These are phyloP conservation scores for Pseudocercospora macadamiae DNA, from an alignment of 2,329 filamentous ascomycete genomes.

Conservation along the genomic window DNA sequence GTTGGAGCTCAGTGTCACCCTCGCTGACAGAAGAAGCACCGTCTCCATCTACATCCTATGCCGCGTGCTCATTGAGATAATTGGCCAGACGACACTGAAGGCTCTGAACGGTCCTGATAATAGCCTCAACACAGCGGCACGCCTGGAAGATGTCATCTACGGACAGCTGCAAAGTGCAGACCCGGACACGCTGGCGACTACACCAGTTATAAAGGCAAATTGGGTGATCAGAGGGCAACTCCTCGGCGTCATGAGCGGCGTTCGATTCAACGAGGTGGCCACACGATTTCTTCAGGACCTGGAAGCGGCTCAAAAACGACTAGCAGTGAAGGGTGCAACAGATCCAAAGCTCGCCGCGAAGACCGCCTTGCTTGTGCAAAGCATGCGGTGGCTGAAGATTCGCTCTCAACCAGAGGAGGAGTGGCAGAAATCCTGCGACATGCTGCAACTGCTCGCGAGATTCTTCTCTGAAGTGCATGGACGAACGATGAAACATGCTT, in stretches of 20 bases:
- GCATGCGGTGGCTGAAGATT: constrained; percentile 87
- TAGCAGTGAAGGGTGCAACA: constrained; percentile 69
- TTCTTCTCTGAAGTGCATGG: constrained; percentile 86
- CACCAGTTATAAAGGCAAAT: constrained; percentile 84
- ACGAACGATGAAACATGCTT: constrained; percentile 87
- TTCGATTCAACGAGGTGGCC: constrained; percentile 84
- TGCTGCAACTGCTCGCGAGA: constrained; percentile 77
- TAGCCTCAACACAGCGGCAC: constrained; percentile 88
- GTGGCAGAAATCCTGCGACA: constrained; percentile 88
- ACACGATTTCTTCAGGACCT: constrained; percentile 81
- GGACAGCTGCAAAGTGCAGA: constrained; percentile 90
- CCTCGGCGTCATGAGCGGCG: constrained; percentile 92
- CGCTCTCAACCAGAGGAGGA: constrained; percentile 71
- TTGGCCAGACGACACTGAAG: constrained; percentile 81
- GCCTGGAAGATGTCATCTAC: constrained; percentile 94
- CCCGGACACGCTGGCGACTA: constrained; percentile 74
- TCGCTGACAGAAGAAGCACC: constrained; percentile 77
- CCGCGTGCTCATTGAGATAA: constrained; percentile 89
- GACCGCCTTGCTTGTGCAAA: constrained; percentile 83
- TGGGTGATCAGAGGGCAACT: constrained; percentile 94
- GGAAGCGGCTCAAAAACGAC: constrained; percentile 74
- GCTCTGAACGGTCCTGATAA: constrained; percentile 59
- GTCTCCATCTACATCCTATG: constrained; percentile 97
- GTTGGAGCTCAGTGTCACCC: constrained; percentile 35
- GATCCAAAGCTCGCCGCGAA: constrained; percentile 75